phyloP scores from a whole-genome alignment of 2,329 filamentous ascomycete genomes.

The Stachybotrys chlorohalonatus region DNA sequence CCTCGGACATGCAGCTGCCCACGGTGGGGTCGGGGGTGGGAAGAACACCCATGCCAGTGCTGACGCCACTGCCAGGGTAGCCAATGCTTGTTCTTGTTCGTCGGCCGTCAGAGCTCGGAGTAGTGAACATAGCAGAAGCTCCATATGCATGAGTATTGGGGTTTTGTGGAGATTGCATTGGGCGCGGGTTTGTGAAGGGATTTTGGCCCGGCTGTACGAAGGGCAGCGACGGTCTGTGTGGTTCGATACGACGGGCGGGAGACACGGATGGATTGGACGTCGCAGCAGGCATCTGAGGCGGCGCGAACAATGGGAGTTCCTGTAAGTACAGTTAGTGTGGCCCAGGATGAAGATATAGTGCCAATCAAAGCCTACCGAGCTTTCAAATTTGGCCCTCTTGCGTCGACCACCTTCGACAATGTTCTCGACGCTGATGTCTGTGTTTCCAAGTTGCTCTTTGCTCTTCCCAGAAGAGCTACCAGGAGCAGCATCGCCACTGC shows the following conservation, averaged over 20 bases:
- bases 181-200: constrained; percentile 67
- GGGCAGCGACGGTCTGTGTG: constrained; percentile 63
- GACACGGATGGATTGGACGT: constrained; percentile 98
- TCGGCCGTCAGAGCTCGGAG: constrained; percentile 51
- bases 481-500: constrained; percentile 76
- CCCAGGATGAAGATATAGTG: constrained; percentile 8
- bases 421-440: constrained; percentile 96
- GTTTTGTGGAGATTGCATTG: constrained; percentile 77
- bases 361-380: constrained; percentile 64
- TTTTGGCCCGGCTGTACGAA: constrained; percentile 70
- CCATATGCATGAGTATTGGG: constrained; percentile 37
- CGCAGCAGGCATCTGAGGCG: constrained; percentile 84
- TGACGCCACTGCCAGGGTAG: constrained; percentile 35
- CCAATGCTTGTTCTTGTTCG: constrained; percentile 57
- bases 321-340: constrained; percentile 33
- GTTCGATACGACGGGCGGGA: constrained; percentile 71
- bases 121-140: constrained; percentile 51
- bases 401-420: constrained; percentile 94
- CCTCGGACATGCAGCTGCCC: constrained; percentile 92
- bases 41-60: constrained; percentile 47
- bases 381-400: constrained; percentile 92
- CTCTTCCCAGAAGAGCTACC: constrained; percentile 64
- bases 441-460: constrained; percentile 83
- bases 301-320: constrained; percentile 93
- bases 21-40: constrained; percentile 97